These are phyloP conservation scores for Nasturtium officinale DNA, from an alignment of 345 rosid genomes.

Conservation along the genomic window DNA sequence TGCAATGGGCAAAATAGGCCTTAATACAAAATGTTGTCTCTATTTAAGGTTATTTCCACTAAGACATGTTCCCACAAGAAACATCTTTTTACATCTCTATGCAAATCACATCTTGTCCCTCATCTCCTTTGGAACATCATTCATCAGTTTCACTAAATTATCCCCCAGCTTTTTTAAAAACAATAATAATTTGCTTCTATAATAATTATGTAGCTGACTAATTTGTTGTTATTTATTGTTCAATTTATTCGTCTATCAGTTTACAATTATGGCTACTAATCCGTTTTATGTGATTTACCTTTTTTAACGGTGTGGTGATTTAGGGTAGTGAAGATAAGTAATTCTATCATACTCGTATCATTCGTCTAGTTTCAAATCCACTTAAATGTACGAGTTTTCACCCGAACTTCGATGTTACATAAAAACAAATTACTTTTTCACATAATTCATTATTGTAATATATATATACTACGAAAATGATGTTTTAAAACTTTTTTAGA, in stretches of 20 bases:
- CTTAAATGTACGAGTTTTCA: background rate
- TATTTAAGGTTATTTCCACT: constrained; percentile 40
- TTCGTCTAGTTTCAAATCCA: background rate
- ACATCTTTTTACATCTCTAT: constrained; percentile 39
- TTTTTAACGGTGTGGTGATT: background rate
- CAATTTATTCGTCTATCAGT: background rate
- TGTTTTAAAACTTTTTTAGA: background rate
- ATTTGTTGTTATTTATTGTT: background rate
- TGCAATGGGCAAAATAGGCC: constrained; percentile 27
- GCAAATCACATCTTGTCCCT: constrained; percentile 44
- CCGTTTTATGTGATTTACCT: background rate
- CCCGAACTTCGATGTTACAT: no score
- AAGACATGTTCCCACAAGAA: constrained; percentile 44
- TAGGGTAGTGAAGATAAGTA: background rate
- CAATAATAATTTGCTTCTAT: background rate
- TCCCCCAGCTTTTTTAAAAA: background rate
- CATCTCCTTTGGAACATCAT: constrained; percentile 25
- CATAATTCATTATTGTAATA: background rate
- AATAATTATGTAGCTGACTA: constrained; percentile 15
- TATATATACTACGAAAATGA: background rate
- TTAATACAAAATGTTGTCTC: constrained; percentile 35
- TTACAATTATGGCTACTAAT: background rate
- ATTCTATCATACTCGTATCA: background rate
- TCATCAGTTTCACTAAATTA: constrained; percentile 27
- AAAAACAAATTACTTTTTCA: background rate